Evolutionary conservation across 345 rosid species (phyloP).

Genomic region (Brassica cretica): DNA sequence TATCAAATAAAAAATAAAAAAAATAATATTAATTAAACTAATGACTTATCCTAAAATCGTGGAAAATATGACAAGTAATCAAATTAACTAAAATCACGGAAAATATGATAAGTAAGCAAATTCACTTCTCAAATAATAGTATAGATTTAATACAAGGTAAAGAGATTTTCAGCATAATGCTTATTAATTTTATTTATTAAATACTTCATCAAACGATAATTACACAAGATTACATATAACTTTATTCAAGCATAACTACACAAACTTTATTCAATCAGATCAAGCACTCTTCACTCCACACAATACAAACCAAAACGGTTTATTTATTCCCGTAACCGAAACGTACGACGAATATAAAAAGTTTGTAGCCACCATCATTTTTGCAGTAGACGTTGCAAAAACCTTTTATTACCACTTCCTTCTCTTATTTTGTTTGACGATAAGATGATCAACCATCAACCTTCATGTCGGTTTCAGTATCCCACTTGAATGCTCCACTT

Average conservation of each 20-base stretch:
- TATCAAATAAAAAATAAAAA: no score
- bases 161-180: no score
- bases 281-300: constrained; percentile 7
- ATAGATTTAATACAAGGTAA: no score
- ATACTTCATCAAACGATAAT: no score
- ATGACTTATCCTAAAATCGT: no score
- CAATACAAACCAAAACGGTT: background rate
- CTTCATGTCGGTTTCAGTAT: constrained; percentile 61
- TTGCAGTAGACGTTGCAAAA: background rate
- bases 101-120: no score
- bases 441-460: constrained; percentile 38
- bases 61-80: no score
- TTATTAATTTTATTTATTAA: no score
- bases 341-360: background rate
- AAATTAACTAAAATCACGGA: no score
- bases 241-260: background rate
- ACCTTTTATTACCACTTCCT: background rate
- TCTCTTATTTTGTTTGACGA: background rate
- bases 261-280: background rate
- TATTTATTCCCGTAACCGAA: constrained; percentile 4
- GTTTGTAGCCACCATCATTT: background rate
- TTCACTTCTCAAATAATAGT: no score
- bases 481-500: constrained; percentile 64
- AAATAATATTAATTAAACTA: no score
- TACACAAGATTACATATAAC: background rate